Evolutionary conservation across 768 basidiomycete species (phyloP), one percentile per base, ranked within the genome.

Genomic region (Boletus tylopilopsis): DNA sequence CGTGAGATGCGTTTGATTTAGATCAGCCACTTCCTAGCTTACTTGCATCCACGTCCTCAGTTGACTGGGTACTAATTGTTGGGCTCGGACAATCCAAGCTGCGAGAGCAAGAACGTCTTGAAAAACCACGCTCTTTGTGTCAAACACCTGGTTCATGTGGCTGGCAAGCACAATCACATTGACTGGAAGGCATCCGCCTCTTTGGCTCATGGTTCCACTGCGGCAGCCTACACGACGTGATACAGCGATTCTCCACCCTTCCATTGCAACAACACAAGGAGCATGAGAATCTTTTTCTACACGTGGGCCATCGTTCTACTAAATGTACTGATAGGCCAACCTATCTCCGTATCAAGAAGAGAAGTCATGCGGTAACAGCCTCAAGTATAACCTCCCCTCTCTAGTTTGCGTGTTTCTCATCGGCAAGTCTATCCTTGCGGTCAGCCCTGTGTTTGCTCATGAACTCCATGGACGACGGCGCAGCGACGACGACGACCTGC

Each of bases 1-100:
- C 64, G 64, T 68, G 64, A 61, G 58, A 43, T 38, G 47, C 53
- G 38, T 43, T 51, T 53, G 48, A 50, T n/a, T n/a, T n/a, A n/a
- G n/a, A n/a, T n/a, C n/a, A n/a, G n/a, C n/a, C n/a, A n/a, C n/a
- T n/a, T n/a, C n/a, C n/a, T n/a, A n/a, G n/a, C n/a, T n/a, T n/a
- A n/a, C n/a, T n/a, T n/a, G n/a, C 29, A 13, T 30, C 13, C 16
- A 16, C 19, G 35, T 35, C 19, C 21, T 29, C 19, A 22, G 35
- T 5, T 22, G 21, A 25, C n/a, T n/a, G n/a, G n/a, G n/a, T n/a
- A n/a, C n/a, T n/a, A n/a, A n/a, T n/a, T n/a, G n/a, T n/a, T n/a
- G n/a, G n/a, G n/a, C n/a, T n/a, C n/a, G n/a, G n/a, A n/a, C n/a
- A n/a, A n/a, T n/a, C n/a, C n/a, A n/a, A n/a, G n/a, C n/a, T n/a